Base-by-base conservation (phyloP, 2,329 filamentous ascomycete species). In the Calonectria pseudoreteaudii region DNA sequence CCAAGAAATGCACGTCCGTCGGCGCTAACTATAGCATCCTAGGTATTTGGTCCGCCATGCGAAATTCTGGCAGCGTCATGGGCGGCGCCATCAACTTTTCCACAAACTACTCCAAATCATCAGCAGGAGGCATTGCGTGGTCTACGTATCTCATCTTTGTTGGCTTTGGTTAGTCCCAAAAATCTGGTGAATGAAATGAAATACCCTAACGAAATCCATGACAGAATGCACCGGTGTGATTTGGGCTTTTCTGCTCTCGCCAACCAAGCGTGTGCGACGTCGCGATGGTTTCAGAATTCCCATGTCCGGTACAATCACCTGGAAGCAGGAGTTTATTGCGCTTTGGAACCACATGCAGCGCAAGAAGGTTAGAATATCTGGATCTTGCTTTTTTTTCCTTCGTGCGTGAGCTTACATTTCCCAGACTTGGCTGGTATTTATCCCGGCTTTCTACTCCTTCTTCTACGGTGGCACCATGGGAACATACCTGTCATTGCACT, bases 391-490 rank as follows among this genome's bases (percentile, higher is more conserved):
- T 16, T 66, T 7, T 28, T 52, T 38, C 7, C 1, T 16, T 60
- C 11, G 7, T 31, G 5, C 44, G 23, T 23, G 7, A 47, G 9
- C 50, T 74, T 14, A 73, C 70, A 14, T 10, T 66, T 28, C 11
- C n/a, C 30, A 83, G 82, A 83, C 80, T 14, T 73, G 71, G 81
- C 81, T 84, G 5, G 78, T 84, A 50, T 81, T 82, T 60, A 71
- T 84, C 11, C 83, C 83, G 0, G 79, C 82, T 1, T 83, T 85
- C 72, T 84, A 84, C 76, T 84, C 83, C 2, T 85, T 85, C 78
- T 85, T 85, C 77, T 84, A 83, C 26, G 83, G 83, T 34, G 84
- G 83, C 34, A 83, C 81, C 1, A 81, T 84, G 81, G 82, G 83
- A 3, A 84, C 83, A 2, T 84, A 84, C 67, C 76, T 83, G 9